Percentiles rank a stretch among this genome's conserved stretches.
These are phyloP conservation scores for Glarea lozoyensis DNA, from an alignment of 495 filamentous ascomycete genomes.

Conservation along the genomic window DNA sequence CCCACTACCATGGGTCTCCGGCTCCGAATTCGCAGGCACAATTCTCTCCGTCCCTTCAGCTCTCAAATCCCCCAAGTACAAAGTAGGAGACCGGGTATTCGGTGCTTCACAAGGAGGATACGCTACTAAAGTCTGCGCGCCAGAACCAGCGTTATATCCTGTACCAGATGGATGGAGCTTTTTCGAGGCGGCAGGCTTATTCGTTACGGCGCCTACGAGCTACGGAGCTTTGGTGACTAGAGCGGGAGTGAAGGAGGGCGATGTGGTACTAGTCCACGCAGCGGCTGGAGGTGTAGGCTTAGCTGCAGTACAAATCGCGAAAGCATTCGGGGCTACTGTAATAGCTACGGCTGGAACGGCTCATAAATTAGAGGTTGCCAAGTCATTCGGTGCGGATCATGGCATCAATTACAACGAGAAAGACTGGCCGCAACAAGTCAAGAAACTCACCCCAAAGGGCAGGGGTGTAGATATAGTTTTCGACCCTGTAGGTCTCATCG, in stretches of 20 bases:
- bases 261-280: constrained; percentile 86
- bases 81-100: constrained; percentile 75
- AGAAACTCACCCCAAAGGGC: constrained; percentile 60
- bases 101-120: constrained; percentile 82
- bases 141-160: constrained; percentile 58
- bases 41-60: constrained; percentile 55
- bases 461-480: constrained; percentile 83
- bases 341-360: constrained; percentile 77
- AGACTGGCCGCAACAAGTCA: constrained; percentile 71
- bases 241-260: constrained; percentile 66
- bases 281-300: constrained; percentile 89
- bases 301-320: constrained; percentile 88
- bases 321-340: constrained; percentile 81
- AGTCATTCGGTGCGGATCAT: constrained; percentile 74
- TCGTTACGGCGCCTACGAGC: constrained; percentile 84
- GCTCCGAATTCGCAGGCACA: constrained; percentile 77
- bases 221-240: constrained; percentile 77
- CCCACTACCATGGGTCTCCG: constrained; percentile 77
- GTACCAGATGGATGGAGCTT: constrained; percentile 76
- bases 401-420: constrained; percentile 63
- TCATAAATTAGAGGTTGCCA: constrained; percentile 71
- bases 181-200: constrained; percentile 77
- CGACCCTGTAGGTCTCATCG: constrained; percentile 84
- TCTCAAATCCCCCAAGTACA: constrained; percentile 42
- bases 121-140: constrained; percentile 61